Percentiles rank a stretch among this genome's conserved stretches.
These are phyloP conservation scores for Cucumis variabilis DNA, from an alignment of 331 rosid genomes.

Conservation along the genomic window DNA sequence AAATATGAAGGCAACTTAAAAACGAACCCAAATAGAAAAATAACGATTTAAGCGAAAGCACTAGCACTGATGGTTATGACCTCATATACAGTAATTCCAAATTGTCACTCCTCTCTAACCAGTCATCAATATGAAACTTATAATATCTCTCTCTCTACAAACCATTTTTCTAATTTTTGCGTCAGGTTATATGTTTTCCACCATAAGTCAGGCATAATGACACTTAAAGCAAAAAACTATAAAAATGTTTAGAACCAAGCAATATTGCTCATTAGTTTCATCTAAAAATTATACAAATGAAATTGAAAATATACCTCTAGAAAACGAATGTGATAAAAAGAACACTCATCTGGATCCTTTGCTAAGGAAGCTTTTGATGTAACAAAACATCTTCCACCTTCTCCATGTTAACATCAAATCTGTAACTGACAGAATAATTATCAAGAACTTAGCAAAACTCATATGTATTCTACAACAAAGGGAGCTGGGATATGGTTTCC, in stretches of 20 bases:
- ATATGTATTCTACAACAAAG: no score
- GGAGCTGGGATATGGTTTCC: no score
- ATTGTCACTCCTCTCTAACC: conserved; percentile 21
- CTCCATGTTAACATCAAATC: conserved; percentile 91
- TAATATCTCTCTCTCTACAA: conserved; percentile 3
- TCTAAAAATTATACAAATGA: no score
- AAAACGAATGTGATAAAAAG: conserved; percentile 83
- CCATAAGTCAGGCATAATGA: conserved; percentile 20
- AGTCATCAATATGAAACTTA: conserved; percentile 25
- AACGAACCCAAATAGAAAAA: no score
- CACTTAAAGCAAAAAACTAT: conserved; percentile 21
- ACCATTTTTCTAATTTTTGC: no score
- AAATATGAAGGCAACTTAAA: conserved; percentile 4
- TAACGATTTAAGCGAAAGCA: no score
- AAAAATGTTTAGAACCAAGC: conserved; percentile 31
- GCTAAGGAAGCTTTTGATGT: conserved; percentile 85
- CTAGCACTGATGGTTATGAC: conserved; percentile 24
- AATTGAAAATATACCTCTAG: no score
- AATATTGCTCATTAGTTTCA: conserved; percentile 6
- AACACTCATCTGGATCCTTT: conserved; percentile 84
- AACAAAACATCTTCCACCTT: conserved; percentile 93
- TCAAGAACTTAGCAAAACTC: no score
- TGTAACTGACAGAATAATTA: no score
- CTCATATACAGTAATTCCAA: conserved; percentile 19
- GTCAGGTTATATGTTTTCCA: conserved; percentile 17